Base-by-base conservation (phyloP, 2,329 filamentous ascomycete genomes). In the Juglanconis juglandina region DNA sequence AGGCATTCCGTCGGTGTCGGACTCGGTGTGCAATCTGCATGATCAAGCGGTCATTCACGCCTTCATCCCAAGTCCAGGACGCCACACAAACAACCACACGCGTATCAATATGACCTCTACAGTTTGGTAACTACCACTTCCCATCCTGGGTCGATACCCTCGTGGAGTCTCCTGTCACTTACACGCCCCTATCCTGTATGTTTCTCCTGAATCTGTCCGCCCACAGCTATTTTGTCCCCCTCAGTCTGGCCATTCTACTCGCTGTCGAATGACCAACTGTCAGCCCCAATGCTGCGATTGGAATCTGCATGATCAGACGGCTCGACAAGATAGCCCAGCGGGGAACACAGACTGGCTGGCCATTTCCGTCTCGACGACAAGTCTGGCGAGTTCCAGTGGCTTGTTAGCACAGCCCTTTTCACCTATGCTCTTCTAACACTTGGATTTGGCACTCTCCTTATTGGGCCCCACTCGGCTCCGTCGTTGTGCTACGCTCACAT, bases 231-330 rank as follows among this genome's bases (percentile, higher is more conserved):
- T 32, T 46, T 53, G 13, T 53, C 49, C 24, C 4, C 9, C 37
- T 33, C 47, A 30, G 24, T 59, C 50, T 49, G 30, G 13, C 53
- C 17, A 44, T 47, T 54, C 53, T 39, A 62, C 57, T 60, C 57
- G 60, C 37, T 34, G 30, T 17, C 44, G 14, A 11, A 35, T 4
- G 11, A n/a, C 17, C 52, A 49, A 48, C 54, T 60, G 57, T 57
- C 57, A 60, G 57, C 60, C 60, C 56, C 44, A 24, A 53, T 41
- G 57, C 52, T 41, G 57, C 53, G 37, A 53, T 51, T 32, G 17
- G n/a, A n/a, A 46, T 54, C 42, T 62, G 60, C 57, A 60, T 32
- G 44, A 49, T 57, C 34, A 42, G 37, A 62, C n/a, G 57, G 44
- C 48, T 51, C 55, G 54, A 33, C 51, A 46, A 46, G 51, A 56